Evolutionary conservation across 148 eudicot genomes (phyloP).

Genomic region (Dysphania ambrosioides): DNA sequence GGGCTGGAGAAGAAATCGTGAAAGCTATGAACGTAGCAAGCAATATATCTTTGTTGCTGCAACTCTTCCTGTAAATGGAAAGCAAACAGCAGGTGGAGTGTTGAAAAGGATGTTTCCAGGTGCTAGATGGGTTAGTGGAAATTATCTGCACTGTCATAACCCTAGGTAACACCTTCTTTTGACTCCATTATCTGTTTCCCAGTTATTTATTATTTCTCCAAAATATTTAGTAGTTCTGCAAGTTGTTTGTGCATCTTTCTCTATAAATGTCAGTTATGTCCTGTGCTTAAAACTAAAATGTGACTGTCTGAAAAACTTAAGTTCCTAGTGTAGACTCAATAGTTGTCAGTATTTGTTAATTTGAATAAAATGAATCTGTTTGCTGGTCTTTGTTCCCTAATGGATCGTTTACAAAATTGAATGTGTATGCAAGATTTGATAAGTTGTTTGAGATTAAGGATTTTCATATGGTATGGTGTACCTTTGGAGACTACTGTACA

Average conservation of each 20-base stretch:
- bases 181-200: not conserved
- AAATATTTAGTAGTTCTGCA: not conserved
- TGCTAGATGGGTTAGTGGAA: slow-evolving; percentile 85
- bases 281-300: not conserved
- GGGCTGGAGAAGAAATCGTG: slow-evolving; percentile 78
- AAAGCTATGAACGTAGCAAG: slow-evolving; percentile 73
- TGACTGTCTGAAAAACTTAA: not conserved
- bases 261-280: not conserved
- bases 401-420: too few species aligned
- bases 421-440: not conserved
- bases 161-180: slow-evolving; percentile 56
- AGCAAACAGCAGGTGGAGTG: slow-evolving; percentile 81
- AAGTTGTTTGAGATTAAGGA: not conserved
- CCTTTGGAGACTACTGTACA: too few species aligned
- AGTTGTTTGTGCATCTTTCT: not conserved
- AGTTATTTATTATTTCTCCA: slow-evolving; percentile 4
- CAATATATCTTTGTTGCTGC: slow-evolving; percentile 94
- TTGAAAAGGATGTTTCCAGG: slow-evolving; percentile 80
- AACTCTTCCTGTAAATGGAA: slow-evolving; percentile 90
- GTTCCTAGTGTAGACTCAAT: not conserved
- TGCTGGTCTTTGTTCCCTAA: not conserved
- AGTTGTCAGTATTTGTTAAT: not conserved
- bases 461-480: too few species aligned
- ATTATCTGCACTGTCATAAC: slow-evolving; percentile 78
- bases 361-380: not conserved